A percentile compares a stretch with the other conserved stretches of the same genome.
Evolutionary conservation across 2,329 filamentous ascomycete species (phyloP).

Genomic region (Neofusicoccum umdonicola): DNA sequence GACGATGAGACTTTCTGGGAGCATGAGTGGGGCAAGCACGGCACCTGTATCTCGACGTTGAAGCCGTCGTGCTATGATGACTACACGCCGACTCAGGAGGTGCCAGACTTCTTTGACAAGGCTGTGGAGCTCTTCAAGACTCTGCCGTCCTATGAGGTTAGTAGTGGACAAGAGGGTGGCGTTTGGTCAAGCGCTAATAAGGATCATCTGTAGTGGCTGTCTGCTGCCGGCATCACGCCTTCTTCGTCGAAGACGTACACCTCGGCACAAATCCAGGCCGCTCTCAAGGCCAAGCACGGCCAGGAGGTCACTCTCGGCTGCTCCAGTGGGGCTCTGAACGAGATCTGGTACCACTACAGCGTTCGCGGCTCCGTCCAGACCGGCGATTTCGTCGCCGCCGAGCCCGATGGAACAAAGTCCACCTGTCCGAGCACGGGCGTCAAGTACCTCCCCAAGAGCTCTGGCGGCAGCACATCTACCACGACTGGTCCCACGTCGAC

Average conservation of each 20-base stretch:
- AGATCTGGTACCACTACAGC: constrained; percentile 65
- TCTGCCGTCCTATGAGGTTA: constrained; percentile 62
- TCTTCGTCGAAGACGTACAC: constrained; percentile 58
- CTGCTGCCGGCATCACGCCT: constrained; percentile 59
- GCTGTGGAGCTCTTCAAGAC: constrained; percentile 65
- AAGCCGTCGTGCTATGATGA: constrained; percentile 62
- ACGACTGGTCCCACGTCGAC: constrained; percentile 33
- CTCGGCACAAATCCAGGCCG: constrained; percentile 56
- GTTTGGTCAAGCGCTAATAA: background rate
- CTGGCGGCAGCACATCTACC: constrained; percentile 27
- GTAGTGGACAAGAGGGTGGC: constrained; percentile 3
- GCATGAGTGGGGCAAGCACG: constrained; percentile 71
- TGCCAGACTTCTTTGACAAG: constrained; percentile 66
- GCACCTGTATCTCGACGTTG: constrained; percentile 70
- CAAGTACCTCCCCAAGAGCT: constrained; percentile 62
- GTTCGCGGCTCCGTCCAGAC: constrained; percentile 58
- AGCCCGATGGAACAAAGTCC: constrained; percentile 58
- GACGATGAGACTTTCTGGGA: constrained; percentile 65
- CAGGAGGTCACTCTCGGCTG: constrained; percentile 62
- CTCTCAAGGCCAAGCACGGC: constrained; percentile 52
- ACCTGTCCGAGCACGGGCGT: constrained; percentile 63
- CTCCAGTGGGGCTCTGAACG: constrained; percentile 47
- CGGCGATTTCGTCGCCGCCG: constrained; percentile 59
- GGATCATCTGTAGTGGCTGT: constrained; percentile 47
- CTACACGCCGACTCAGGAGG: constrained; percentile 60